These are phyloP conservation scores for Austropuccinia psidii DNA, from an alignment of 1,284 basidiomycete species.

Conservation along the genomic window DNA sequence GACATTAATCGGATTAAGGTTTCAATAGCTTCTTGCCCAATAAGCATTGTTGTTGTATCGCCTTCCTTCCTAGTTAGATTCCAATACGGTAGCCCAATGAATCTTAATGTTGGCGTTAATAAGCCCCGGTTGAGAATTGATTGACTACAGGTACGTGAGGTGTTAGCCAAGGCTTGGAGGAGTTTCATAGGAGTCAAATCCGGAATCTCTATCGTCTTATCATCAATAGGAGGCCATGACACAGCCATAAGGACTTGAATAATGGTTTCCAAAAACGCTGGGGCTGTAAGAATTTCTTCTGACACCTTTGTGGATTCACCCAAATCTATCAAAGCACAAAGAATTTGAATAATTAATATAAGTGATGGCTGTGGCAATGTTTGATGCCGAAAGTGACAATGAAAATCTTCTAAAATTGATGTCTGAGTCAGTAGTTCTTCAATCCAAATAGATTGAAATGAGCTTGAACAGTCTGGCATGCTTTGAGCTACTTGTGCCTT, in stretches of 20 bases:
- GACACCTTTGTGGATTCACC: constrained; percentile 14
- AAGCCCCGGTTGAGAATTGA: constrained; percentile 29
- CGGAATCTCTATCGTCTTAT: background rate
- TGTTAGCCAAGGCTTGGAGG: background rate
- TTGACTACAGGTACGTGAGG: constrained; percentile 26
- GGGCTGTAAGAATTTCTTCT: constrained; percentile 26
- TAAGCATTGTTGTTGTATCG: background rate
- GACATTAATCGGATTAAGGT: constrained; percentile 22
- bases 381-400: constrained; percentile 23
- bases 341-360: constrained; percentile 6
- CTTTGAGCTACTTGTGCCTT: background rate
- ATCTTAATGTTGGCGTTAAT: constrained; percentile 30
- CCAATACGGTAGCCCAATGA: constrained; percentile 34
- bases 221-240: constrained; percentile 16
- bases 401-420: constrained; percentile 6
- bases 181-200: constrained; percentile 15
- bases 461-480: too few relatives aligned
- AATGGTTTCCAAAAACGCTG: constrained; percentile 17
- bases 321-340: constrained; percentile 8
- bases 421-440: constrained; percentile 22
- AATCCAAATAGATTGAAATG: constrained; percentile 27
- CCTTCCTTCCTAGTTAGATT: background rate
- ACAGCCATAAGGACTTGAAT: constrained; percentile 30
- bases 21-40: too few relatives aligned
- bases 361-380: constrained; percentile 12